Evolutionary conservation across 148 eudicot species (phyloP).

Genomic region (Amaranthus cruentus): DNA sequence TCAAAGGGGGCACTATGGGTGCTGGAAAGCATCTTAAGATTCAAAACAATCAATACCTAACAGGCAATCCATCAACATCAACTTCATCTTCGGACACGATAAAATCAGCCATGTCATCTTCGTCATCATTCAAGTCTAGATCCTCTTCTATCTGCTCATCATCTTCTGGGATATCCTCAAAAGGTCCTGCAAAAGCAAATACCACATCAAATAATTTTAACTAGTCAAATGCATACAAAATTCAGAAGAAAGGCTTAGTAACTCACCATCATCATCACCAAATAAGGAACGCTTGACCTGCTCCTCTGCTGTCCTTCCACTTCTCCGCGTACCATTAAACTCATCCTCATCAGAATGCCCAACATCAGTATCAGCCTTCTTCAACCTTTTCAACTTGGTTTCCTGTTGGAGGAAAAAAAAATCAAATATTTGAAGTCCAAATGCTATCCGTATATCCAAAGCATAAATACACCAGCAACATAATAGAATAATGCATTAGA

Average conservation of each 20-base stretch:
- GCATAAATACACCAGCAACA: neutral
- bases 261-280: slow-evolving; percentile 72
- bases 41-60: slow-evolving; percentile 38
- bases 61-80: slow-evolving; percentile 63
- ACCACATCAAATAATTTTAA: slow-evolving; percentile 7
- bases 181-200: slow-evolving; percentile 34
- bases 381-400: slow-evolving; percentile 77
- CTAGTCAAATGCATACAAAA: neutral
- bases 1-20: neutral
- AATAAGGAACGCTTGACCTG: slow-evolving; percentile 60
- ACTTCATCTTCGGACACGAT: slow-evolving; percentile 91
- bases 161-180: slow-evolving; percentile 84
- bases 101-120: slow-evolving; percentile 94
- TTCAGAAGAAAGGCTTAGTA: neutral
- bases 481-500: neutral
- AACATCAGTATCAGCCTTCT: slow-evolving; percentile 65
- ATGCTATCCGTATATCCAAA: neutral
- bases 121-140: slow-evolving; percentile 45
- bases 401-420: slow-evolving; percentile 34
- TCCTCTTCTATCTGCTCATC: slow-evolving; percentile 66
- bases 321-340: slow-evolving; percentile 45
- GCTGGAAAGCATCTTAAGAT: neutral
- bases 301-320: slow-evolving; percentile 60
- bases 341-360: slow-evolving; percentile 69
- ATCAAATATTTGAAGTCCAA: neutral